Conservation (phyloP, 208 protist species). For the Crithidia fasciculata region DNA sequence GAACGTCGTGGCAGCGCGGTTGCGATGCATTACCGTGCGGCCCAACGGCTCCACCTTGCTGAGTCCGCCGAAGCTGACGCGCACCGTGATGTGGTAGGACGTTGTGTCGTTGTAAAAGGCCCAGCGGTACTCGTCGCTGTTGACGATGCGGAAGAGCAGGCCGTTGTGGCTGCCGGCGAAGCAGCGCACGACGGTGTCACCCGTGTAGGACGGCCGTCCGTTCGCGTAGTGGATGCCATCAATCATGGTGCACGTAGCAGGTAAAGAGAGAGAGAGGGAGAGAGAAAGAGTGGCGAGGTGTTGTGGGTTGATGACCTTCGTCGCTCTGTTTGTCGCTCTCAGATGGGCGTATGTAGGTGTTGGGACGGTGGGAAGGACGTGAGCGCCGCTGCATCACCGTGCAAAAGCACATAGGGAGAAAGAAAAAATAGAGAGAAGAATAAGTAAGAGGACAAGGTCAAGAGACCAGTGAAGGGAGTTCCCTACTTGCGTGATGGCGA, state of each 20-base stretch:
- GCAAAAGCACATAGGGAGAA: neutral
- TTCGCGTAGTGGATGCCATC: slow-evolving; percentile 63
- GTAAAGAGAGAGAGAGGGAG: slow-evolving; percentile 20
- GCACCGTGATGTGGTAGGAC: slow-evolving; percentile 75
- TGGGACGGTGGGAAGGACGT: too few relatives aligned
- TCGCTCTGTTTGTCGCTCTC: too few relatives aligned
- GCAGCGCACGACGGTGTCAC: slow-evolving; percentile 60
- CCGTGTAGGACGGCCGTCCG: slow-evolving; percentile 57
- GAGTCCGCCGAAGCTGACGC: slow-evolving; percentile 75
- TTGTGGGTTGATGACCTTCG: neutral
- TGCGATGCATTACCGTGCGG: slow-evolving; percentile 51
- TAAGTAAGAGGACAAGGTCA: neutral
- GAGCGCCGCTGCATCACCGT: too few relatives aligned
- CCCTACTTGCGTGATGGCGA: too few relatives aligned
- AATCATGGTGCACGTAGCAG: neutral
- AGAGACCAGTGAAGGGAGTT: too few relatives aligned
- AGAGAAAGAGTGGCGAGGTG: slow-evolving; percentile 28
- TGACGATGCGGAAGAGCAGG: slow-evolving; percentile 82
- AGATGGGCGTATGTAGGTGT: too few relatives aligned
- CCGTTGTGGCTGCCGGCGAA: slow-evolving; percentile 79
- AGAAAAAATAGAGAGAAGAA: neutral
- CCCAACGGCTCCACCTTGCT: slow-evolving; percentile 63
- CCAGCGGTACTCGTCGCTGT: slow-evolving; percentile 78
- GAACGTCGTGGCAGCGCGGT: slow-evolving; percentile 56
- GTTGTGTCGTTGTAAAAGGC: slow-evolving; percentile 88